Evolutionary conservation across 2,329 filamentous ascomycete species (phyloP), one percentile per base, ranked within the genome.

Genomic region (Talaromyces islandicus): DNA sequence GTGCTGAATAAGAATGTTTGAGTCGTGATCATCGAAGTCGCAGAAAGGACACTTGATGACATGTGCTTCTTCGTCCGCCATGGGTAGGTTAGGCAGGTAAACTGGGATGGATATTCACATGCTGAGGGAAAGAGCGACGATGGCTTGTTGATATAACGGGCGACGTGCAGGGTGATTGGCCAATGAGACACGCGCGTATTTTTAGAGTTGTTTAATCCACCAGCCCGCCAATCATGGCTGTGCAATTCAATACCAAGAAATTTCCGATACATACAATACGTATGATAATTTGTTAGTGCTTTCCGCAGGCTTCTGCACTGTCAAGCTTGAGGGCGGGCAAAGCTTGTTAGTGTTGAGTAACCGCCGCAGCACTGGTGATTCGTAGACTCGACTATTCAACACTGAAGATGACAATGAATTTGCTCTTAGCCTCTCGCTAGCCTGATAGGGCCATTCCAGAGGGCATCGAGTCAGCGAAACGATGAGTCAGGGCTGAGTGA

Each of bases 11-110:
- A 80, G 69, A 56, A 75, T 73, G 57, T 73, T 72, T 21, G 70
- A 64, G 63, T 78, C 75, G 11, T 63, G 56, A 57, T 78, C 75
- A 27, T 69, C 67, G 59, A 79, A 80, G 7, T 73, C 69, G 62
- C 79, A 81, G 62, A 80, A 78, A 1, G 79, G 78, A 63, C 78
- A 80, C 19, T 67, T 65, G 60, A 70, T 61, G 24, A 55, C 29
- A 19, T 14, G 17, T 11, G 46, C 19, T 41, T 24, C 14, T 5
- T 30, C 48, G 12, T 25, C 51, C 29, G 50, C 24, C 48, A 52
- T 52, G 14, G 24, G 14, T 21, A 10, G 17, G 21, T 24, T n/a
- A n/a, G n/a, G n/a, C n/a, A n/a, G n/a, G 3, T 46, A 4, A 12
- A 52, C 14, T 12, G 27, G 25, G 25, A 4, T n/a, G 5, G 14